Conservation (phyloP, 169 alveolate genomes). For the Cryptosporidium meleagridis region DNA sequence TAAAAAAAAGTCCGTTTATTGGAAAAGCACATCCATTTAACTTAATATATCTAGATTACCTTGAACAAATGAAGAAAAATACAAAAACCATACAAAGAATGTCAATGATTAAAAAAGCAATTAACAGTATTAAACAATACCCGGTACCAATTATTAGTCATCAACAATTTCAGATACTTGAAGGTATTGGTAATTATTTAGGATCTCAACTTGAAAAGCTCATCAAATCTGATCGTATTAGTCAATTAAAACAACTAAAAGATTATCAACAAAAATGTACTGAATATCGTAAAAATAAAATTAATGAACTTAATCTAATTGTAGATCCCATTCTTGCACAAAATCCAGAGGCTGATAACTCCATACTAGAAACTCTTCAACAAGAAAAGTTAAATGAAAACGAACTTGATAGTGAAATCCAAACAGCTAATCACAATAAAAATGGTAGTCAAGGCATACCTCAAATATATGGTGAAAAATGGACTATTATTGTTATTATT, state of each 20-base stretch:
- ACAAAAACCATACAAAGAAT: conserved; percentile 58
- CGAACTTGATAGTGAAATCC: background rate
- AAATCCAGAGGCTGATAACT: conserved; percentile 37
- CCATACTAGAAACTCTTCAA: background rate
- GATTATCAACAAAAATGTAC: conserved; percentile 7
- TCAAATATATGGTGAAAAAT: conserved; percentile 42
- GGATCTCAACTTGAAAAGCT: conserved; percentile 37
- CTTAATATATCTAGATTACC: conserved; percentile 33
- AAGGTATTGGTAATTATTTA: conserved; percentile 64
- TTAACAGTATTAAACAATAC: conserved; percentile 42
- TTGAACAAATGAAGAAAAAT: conserved; percentile 23
- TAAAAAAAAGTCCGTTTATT: background rate
- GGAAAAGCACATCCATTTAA: conserved; percentile 56
- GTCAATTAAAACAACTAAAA: background rate
- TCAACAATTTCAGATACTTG: conserved; percentile 45
- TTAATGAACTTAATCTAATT: conserved; percentile 17
- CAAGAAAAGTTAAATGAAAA: background rate
- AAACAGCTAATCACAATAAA: background rate
- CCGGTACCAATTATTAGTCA: conserved; percentile 47
- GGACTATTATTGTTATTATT: conserved; percentile 38
- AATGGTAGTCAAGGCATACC: background rate
- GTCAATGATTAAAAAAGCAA: conserved; percentile 63
- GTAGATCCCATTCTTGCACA: conserved; percentile 23
- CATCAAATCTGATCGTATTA: background rate
- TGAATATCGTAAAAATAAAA: conserved; percentile 28